Evolutionary conservation across 768 basidiomycete species (phyloP).

Genomic region (Boletus vinaceobasis): DNA sequence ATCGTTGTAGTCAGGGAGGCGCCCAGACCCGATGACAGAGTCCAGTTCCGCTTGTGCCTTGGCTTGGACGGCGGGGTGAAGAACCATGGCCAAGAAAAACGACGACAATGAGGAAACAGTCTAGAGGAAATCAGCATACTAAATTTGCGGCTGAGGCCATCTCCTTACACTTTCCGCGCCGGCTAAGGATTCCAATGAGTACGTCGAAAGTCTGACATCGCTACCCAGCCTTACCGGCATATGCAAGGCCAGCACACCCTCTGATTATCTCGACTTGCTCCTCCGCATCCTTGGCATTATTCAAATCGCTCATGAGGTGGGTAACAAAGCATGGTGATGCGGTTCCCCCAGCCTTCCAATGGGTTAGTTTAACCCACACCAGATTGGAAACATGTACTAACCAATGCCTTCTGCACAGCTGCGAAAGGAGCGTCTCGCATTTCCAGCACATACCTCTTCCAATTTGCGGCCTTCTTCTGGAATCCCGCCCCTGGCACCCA

Average conservation of each 20-base stretch:
- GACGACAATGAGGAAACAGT: constrained; percentile 31
- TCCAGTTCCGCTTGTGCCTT: constrained; percentile 31
- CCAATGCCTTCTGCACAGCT: constrained; percentile 37
- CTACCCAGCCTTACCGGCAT: constrained; percentile 35
- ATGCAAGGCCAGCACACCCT: constrained; percentile 46
- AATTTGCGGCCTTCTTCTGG: constrained; percentile 46
- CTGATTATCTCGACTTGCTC: constrained; percentile 35
- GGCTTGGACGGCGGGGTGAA: constrained; percentile 27
- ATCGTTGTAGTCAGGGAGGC: constrained; percentile 32
- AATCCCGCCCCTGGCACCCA: constrained; percentile 54
- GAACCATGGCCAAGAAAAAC: constrained; percentile 30
- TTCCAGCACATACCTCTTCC: constrained; percentile 45
- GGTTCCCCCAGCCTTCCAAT: constrained; percentile 19
- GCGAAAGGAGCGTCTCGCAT: constrained; percentile 48
- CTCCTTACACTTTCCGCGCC: constrained; percentile 38
- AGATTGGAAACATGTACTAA: constrained; percentile 16
- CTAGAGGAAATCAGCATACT: constrained; percentile 11
- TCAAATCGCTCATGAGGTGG: constrained; percentile 23
- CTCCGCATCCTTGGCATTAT: constrained; percentile 1
- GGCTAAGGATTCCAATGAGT: constrained; percentile 25
- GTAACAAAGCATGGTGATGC: constrained; percentile 33
- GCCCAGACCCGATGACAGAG: constrained; percentile 24
- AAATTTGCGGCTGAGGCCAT: not conserved
- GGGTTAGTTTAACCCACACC: not conserved
- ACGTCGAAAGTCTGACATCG: not conserved